phyloP scores from a whole-genome alignment of 805 yeast species.

The Myxozyma monticola region DNA sequence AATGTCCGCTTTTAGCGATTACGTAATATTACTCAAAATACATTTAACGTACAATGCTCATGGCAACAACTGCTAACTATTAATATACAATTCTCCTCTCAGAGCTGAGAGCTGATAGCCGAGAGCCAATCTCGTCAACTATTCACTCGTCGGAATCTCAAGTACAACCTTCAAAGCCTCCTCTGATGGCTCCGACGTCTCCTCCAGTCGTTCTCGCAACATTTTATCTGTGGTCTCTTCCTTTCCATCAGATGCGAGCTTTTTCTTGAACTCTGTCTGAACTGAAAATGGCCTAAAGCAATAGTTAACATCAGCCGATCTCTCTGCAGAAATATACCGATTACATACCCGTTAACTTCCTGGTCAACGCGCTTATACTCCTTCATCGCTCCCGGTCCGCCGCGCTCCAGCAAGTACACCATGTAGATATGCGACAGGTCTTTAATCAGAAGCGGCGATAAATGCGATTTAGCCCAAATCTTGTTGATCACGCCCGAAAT shows the following conservation, averaged over 20 bases:
- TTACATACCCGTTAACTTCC: constrained; percentile 32
- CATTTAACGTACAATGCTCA: too few relatives aligned
- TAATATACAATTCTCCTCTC: too few relatives aligned
- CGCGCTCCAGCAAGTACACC: constrained; percentile 33
- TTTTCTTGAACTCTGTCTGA: constrained; percentile 21
- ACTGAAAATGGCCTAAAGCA: constrained; percentile 19
- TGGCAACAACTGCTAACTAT: too few relatives aligned
- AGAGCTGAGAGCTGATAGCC: too few relatives aligned
- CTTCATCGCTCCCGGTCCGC: constrained; percentile 21
- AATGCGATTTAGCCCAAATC: constrained; percentile 31
- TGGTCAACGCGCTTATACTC: constrained; percentile 31
- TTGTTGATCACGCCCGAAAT: constrained; percentile 21
- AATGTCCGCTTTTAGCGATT: too few relatives aligned
- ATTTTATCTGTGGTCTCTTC: constrained; percentile 5
- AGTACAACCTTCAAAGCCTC: constrained; percentile 16
- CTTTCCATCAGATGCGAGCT: constrained; percentile 13
- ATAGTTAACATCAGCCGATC: too few relatives aligned
- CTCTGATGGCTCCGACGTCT: constrained; percentile 11
- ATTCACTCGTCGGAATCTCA: constrained; percentile 16
- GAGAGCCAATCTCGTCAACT: too few relatives aligned
- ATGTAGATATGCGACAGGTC: constrained; percentile 37
- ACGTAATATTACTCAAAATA: too few relatives aligned
- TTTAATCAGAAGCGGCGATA: constrained; percentile 33
- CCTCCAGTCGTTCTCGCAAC: constrained; percentile 6
- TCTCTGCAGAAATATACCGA: too few relatives aligned